These are phyloP conservation scores for Nakazawaea sp. DNA, from an alignment of 805 yeast genomes.

Conservation along the genomic window DNA sequence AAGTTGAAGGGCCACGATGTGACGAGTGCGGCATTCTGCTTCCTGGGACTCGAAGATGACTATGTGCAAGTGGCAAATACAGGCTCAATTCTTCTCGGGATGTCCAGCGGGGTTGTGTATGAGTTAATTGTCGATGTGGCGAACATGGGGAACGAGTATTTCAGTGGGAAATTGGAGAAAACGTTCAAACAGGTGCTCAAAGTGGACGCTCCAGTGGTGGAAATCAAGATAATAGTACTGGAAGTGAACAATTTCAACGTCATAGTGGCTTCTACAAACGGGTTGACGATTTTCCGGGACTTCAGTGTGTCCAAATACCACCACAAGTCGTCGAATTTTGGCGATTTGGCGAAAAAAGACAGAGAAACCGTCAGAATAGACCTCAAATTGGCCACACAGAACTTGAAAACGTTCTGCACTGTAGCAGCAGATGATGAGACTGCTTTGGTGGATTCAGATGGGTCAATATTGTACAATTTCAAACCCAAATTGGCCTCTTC, in stretches of 20 bases:
- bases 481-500: conserved; percentile 2
- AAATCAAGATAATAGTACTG: background rate
- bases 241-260: conserved; percentile 1
- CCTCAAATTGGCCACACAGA: background rate
- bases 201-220: conserved; percentile 4
- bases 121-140: conserved; percentile 38
- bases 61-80: conserved; percentile 24
- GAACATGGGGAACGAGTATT: conserved; percentile 30
- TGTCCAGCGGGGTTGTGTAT: conserved; percentile 37
- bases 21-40: conserved; percentile 31
- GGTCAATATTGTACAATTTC: background rate
- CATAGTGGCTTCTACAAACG: background rate
- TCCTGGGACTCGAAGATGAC: conserved; percentile 9
- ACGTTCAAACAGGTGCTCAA: conserved; percentile 28
- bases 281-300: background rate
- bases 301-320: conserved; percentile 7
- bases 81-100: conserved; percentile 43
- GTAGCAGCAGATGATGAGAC: background rate
- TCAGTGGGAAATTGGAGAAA: conserved; percentile 30
- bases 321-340: conserved; percentile 12
- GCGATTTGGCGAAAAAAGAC: conserved; percentile 6
- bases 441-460: background rate
- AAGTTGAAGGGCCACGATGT: conserved; percentile 41
- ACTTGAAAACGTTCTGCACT: conserved; percentile 1
- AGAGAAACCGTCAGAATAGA: conserved; percentile 1